Conservation (phyloP, 306 rosid species). For the Dalbergia oliveri region DNA sequence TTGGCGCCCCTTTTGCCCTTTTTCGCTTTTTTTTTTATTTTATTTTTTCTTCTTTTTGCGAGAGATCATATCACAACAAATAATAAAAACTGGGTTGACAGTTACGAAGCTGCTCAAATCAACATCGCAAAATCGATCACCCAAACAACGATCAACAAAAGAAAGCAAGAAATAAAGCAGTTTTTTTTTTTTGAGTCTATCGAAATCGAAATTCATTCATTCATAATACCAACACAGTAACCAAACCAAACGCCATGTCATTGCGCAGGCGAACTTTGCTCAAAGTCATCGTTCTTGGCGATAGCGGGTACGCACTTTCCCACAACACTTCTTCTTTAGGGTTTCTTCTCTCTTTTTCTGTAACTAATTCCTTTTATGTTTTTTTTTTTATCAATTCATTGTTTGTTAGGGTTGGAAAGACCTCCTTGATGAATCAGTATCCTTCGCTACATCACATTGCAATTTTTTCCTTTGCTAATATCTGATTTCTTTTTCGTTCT, state of each 20-base stretch:
- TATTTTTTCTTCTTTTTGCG: background rate
- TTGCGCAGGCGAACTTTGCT: constrained; percentile 90
- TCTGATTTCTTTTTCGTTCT: background rate
- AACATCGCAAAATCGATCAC: background rate
- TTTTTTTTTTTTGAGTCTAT: background rate
- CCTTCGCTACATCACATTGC: constrained; percentile 46
- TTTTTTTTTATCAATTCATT: background rate
- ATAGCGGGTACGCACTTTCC: constrained; percentile 68
- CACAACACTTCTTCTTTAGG: constrained; percentile 33
- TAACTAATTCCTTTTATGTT: too few relatives aligned
- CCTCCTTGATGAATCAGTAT: constrained; percentile 98
- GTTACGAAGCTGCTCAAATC: background rate
- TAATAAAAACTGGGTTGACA: constrained; percentile 4
- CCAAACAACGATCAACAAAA: background rate
- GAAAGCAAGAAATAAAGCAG: background rate
- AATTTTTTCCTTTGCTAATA: background rate
- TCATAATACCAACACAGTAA: background rate
- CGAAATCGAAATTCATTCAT: background rate
- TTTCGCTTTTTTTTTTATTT: background rate
- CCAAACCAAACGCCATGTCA: constrained; percentile 55
- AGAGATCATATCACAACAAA: too few relatives aligned
- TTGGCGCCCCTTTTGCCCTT: constrained; percentile 61
- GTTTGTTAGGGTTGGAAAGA: constrained; percentile 85
- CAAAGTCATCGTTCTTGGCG: constrained; percentile 96
- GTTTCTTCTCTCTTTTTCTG: constrained; percentile 34